These are phyloP conservation scores for Prunus persica DNA, from an alignment of 306 rosid genomes.

Conservation along the genomic window Prunus_persica_NCBIv2 NC_034012.1:3686501-3687000, in stretches of 20 bases:
- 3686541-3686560: background rate
- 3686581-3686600: background rate
- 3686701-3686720: background rate
- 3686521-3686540: background rate
- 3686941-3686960: background rate
- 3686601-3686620: constrained; percentile 5
- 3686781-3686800: background rate
- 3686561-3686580: too few relatives aligned
- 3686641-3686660: background rate
- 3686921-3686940: background rate
- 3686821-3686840: background rate
- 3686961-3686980: background rate
- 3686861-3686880: background rate
- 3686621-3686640: background rate
- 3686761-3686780: background rate
- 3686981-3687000: background rate
- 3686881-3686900: background rate
- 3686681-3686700: background rate
- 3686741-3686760: background rate
- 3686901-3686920: constrained; percentile 5
- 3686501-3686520: background rate
- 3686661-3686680: background rate
- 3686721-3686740: background rate
- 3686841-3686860: background rate
- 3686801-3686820: background rate